A percentile compares a stretch with the other conserved stretches of the same genome.
phyloP scores from a whole-genome alignment of 108 stramenopile genomes.

The Epipyxis sp. region DNA sequence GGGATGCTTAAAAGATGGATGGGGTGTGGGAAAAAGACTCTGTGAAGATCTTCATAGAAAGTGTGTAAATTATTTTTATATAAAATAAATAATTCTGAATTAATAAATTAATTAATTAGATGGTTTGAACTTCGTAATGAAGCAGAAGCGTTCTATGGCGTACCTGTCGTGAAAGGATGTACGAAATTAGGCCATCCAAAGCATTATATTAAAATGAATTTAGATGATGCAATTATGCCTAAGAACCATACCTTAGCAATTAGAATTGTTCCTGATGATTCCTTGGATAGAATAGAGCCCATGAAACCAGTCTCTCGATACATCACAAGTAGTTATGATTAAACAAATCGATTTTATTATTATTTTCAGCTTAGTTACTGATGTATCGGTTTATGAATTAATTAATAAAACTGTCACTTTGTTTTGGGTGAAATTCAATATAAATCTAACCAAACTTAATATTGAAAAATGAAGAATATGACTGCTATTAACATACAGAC shows the following conservation, averaged over 20 bases:
- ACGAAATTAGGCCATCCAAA: not conserved
- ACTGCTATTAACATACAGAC: too few species aligned
- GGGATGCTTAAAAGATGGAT: constrained; percentile 55
- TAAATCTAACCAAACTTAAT: too few species aligned
- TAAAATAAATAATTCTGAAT: too few species aligned
- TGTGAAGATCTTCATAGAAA: constrained; percentile 30
- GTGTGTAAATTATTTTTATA: too few species aligned
- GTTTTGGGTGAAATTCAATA: too few species aligned
- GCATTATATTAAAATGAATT: not conserved
- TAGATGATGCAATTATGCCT: not conserved
- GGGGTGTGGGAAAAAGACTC: not conserved
- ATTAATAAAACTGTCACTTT: too few species aligned
- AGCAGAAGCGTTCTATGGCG: constrained; percentile 26
- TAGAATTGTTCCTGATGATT: not conserved
- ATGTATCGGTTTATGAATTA: too few species aligned
- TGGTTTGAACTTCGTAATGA: constrained; percentile 12
- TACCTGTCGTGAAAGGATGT: not conserved
- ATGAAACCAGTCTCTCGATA: not conserved
- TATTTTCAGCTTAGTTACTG: too few species aligned
- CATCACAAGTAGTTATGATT: not conserved
- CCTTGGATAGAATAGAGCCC: not conserved
- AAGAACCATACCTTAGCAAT: not conserved
- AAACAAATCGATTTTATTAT: too few species aligned
- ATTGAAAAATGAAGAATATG: too few species aligned
- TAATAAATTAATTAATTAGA: too few species aligned